Conservation (phyloP, 176 grass and related monocot species). For the Carex pumila region DNA sequence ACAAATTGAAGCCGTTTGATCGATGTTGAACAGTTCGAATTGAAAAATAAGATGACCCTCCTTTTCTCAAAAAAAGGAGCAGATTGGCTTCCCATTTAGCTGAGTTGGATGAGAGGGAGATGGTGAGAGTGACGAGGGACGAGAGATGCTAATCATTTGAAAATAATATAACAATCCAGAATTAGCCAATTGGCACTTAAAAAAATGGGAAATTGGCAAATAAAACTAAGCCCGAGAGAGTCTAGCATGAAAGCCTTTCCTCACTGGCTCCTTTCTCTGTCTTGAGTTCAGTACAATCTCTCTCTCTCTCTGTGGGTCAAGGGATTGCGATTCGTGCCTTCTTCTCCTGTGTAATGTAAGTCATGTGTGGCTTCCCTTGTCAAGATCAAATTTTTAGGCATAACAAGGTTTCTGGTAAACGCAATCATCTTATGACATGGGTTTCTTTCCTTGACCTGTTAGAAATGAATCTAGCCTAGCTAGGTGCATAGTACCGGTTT, state of each 20-base stretch:
- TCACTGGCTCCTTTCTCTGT: constrained; percentile 20
- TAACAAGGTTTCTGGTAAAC: not conserved
- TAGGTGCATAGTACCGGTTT: not conserved
- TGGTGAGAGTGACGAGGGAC: not conserved
- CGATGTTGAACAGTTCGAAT: too few relatives aligned
- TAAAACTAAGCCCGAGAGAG: constrained; percentile 6
- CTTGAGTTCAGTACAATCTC: not conserved
- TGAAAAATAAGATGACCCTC: too few relatives aligned
- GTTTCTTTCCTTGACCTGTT: not conserved
- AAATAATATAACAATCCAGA: not conserved
- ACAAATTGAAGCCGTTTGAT: too few relatives aligned
- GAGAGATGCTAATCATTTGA: not conserved
- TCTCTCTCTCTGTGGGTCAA: constrained; percentile 14
- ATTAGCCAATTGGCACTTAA: constrained; percentile 12
- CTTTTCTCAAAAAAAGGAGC: too few relatives aligned
- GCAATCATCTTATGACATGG: not conserved
- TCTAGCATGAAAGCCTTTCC: constrained; percentile 6
- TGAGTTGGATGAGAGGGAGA: not conserved
- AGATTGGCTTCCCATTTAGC: not conserved
- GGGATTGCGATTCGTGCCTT: constrained; percentile 4
- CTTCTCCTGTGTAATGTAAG: constrained; percentile 24
- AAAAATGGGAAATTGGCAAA: constrained; percentile 13
- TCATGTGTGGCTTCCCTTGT: not conserved
- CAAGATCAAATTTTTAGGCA: not conserved
- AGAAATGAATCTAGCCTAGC: not conserved